Base-by-base conservation (phyloP, 2,329 filamentous ascomycete genomes). In the Verticillium tricorpus region DNA sequence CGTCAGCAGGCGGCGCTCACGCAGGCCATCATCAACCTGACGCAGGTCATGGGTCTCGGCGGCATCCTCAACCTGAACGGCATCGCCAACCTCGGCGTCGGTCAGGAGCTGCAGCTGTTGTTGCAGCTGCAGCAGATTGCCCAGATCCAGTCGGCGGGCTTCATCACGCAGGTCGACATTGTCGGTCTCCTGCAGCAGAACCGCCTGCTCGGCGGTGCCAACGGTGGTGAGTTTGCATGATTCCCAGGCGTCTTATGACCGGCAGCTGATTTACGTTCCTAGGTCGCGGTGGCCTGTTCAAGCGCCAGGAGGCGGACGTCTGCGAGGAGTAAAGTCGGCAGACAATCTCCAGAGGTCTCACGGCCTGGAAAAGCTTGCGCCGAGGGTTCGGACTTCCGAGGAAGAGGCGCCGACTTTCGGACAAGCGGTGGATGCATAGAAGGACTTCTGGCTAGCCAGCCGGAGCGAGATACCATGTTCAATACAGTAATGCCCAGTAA, bases 31-130 rank as follows among this genome's bases (percentile, higher is more conserved):
- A 37, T 64, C 40, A 64, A 64, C 45, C 67, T 73, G 25, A 66
- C 74, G 60, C 66, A 64, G 61, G 63, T 66, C 62, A 68, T 75
- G 62, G 70, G 71, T 56, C 63, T 74, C 40, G 64, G 67, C 34
- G 60, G 64, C 22, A 61, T 70, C 60, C 60, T 73, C 61, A 66
- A 69, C 64, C 60, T 70, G 60, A 67, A 69, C 66, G 57, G 62
- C 62, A 59, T 74, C 57, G 63, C 66, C 64, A 55, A 61, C 60
- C 69, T 75, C 55, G 68, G 68, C 61, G 58, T 73, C 25, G 67
- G 67, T 67, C 62, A 71, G 60, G 65, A 69, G 58, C 55, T 72
- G 34, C 56, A 65, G n/a, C 64, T 71, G 25, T 58, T 72, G 57
- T 62, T 64, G 5, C 69, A 71, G 60, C 63, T 71, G 14, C 65